Conservation (phyloP, 1,284 basidiomycete genomes). For the Ganoderma boninense region DNA sequence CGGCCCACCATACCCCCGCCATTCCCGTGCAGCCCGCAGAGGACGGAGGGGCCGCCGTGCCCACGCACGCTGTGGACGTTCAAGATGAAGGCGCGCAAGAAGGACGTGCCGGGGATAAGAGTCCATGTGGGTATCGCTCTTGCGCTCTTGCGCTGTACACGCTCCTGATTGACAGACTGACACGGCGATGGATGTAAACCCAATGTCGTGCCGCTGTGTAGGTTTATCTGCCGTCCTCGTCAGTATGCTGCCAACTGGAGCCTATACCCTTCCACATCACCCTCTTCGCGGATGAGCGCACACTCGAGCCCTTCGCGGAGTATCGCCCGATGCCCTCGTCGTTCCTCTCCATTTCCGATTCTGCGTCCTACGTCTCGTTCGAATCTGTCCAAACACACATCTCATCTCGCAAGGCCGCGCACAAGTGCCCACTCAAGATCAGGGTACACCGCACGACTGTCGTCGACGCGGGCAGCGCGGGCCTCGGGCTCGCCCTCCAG, state of each 20-base stretch:
- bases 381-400: conserved; percentile 27
- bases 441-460: conserved; percentile 34
- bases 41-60: conserved; percentile 20
- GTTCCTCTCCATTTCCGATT: conserved; percentile 38
- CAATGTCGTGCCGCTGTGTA: conserved; percentile 13
- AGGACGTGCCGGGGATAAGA: conserved; percentile 23
- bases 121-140: conserved; percentile 32
- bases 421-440: conserved; percentile 33
- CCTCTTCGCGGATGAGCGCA: conserved; percentile 38
- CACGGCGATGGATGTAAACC: neutral
- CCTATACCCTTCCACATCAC: conserved; percentile 42
- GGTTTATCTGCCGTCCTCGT: conserved; percentile 41
- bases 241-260: conserved; percentile 38
- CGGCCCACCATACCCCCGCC: conserved; percentile 35
- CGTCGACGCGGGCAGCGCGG: conserved; percentile 33
- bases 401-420: conserved; percentile 14
- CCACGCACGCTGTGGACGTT: conserved; percentile 37
- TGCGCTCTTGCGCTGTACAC: neutral
- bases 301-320: conserved; percentile 37
- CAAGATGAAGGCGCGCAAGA: conserved; percentile 27
- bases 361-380: conserved; percentile 21
- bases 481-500: conserved; percentile 10
- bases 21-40: conserved; percentile 25
- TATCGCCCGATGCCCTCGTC: conserved; percentile 38
- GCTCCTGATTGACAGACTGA: conserved; percentile 10